Base-by-base conservation (phyloP, 2,329 filamentous ascomycete genomes). In the Fusarium paranaense region DNA sequence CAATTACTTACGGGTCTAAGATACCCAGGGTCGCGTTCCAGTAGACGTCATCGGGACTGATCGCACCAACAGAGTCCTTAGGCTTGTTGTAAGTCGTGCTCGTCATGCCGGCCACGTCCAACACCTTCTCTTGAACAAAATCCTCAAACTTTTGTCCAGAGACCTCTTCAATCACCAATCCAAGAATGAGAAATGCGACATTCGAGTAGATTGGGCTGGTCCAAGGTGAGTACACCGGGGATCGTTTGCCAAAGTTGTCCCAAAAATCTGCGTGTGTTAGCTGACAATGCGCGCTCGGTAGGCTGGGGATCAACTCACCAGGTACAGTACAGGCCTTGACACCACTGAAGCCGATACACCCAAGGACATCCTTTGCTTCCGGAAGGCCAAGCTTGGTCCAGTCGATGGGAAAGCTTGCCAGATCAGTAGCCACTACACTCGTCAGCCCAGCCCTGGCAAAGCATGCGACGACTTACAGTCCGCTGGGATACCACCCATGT, bases 331-430 rank as follows among this genome's bases (percentile, higher is more conserved):
- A 70, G 5, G 65, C 45, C 14, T 30, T 40, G 3, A 70, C 40
- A 27, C 67, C 67, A 1, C 57, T 18, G 0, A 69, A 35, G 5
- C 66, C 67, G 1, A 61, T 45, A 2, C 67, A 70, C 1, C 67
- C 67, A 0, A 70, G 8, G 0, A 64, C 30, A 18, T 70, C 42
- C 0, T 69, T 22, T 1, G 52, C 59, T 0, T 32, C 30, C 1
- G 66, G 67, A 6, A 70, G 60, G 5, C 67, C 67, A 1, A 70
- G 54, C 2, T 57, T 13, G 4, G 67, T 70, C 67, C 67, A 70
- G n/a, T 67, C 42, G 2, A 42, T 59, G 0, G 38, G 56, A 0
- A 70, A 70, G 7, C 58, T 69, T 5, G 66, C 13, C 13, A 70
- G 40, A 14, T 70, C 66, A 9, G 59, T 69, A 25, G 20, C 25